Conservation (phyloP, 129 eudicot genomes). For the Helichrysum umbraculigerum region DNA sequence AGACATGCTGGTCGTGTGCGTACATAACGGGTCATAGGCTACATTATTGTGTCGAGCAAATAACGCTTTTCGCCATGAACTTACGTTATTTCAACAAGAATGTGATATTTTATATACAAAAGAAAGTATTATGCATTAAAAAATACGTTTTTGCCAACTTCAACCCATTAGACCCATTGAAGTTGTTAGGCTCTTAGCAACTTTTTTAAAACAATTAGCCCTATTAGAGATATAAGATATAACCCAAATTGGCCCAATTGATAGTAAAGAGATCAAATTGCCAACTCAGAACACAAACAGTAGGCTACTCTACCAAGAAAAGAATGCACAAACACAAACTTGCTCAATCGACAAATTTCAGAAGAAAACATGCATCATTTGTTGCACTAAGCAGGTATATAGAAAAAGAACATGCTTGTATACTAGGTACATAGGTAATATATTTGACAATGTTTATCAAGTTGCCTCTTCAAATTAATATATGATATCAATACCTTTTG, state of each 20-base stretch:
- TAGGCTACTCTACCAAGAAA: neutral
- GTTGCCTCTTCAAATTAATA: constrained; percentile 7
- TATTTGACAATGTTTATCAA: constrained; percentile 12
- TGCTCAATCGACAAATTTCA: neutral
- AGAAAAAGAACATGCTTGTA: neutral
- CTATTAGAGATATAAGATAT: neutral
- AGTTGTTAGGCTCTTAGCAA: neutral
- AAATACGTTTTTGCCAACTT: neutral
- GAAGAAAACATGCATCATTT: constrained; percentile 2
- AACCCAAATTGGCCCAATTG: neutral
- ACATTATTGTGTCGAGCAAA: neutral
- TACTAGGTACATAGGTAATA: neutral
- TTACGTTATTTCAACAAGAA: neutral
- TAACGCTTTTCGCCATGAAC: neutral
- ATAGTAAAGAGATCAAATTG: neutral
- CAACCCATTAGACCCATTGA: neutral
- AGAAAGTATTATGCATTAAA: neutral
- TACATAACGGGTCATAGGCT: neutral
- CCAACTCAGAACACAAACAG: neutral
- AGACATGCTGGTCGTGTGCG: neutral
- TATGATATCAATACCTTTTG: constrained; percentile 57
- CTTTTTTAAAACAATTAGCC: neutral
- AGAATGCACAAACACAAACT: constrained; percentile 19
- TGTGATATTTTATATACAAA: neutral
- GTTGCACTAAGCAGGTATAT: neutral